A percentile compares a stretch with the other conserved stretches of the same genome.
Conservation (phyloP, 768 basidiomycete genomes). For the Hemileccinum impolitum region DNA sequence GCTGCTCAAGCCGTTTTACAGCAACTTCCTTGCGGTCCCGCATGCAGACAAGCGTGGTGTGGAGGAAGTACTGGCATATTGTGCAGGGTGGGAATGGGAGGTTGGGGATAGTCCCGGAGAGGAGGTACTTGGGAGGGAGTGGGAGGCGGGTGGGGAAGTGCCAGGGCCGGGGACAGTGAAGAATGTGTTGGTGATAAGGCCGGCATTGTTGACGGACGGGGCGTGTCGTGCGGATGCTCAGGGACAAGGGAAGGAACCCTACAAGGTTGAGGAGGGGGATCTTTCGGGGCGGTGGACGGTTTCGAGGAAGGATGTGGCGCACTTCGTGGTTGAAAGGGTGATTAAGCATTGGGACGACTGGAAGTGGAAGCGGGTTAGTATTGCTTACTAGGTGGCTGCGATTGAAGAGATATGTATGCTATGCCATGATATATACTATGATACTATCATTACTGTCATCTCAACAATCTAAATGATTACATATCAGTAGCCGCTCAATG, state of each 20-base stretch:
- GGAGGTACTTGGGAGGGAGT: conserved; percentile 43
- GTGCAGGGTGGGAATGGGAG: conserved; percentile 52
- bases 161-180: conserved; percentile 44
- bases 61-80: conserved; percentile 49
- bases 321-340: conserved; percentile 54
- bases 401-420: no score
- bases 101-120: conserved; percentile 38
- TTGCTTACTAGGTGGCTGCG: conserved; percentile 43
- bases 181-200: conserved; percentile 46
- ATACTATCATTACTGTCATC: no score
- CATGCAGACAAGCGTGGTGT: conserved; percentile 61
- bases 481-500: no score
- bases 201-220: conserved; percentile 59
- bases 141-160: conserved; percentile 36
- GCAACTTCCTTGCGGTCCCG: conserved; percentile 39
- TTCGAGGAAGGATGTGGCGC: conserved; percentile 61
- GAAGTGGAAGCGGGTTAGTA: conserved; percentile 45
- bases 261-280: conserved; percentile 44
- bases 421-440: no score
- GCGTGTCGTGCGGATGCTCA: conserved; percentile 33
- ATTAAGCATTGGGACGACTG: conserved; percentile 50
- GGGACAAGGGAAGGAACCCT: conserved; percentile 22
- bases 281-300: conserved; percentile 44
- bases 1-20: conserved; percentile 47
- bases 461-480: no score